These are phyloP conservation scores for Exophiala viscosa DNA, from an alignment of 2,329 filamentous ascomycete species.

Conservation along the genomic window DNA sequence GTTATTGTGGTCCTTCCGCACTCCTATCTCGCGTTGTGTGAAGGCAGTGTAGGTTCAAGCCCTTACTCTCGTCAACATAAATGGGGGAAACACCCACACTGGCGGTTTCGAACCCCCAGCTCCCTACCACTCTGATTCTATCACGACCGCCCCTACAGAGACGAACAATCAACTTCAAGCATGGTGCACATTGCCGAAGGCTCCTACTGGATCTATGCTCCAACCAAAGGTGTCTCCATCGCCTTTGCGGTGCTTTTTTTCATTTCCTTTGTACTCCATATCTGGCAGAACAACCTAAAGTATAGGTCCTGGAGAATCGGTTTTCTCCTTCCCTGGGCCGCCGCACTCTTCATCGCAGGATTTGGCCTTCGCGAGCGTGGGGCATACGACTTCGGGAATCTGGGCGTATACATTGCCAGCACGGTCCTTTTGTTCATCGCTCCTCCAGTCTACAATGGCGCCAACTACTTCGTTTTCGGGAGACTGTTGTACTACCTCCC, in stretches of 20 bases:
- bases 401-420: conserved; percentile 38
- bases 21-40: too few relatives aligned
- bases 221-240: conserved; percentile 41
- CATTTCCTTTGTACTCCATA: conserved; percentile 37
- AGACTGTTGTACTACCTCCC: conserved; percentile 49
- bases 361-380: conserved; percentile 37
- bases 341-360: conserved; percentile 38
- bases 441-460: conserved; percentile 42
- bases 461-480: conserved; percentile 52
- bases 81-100: too few relatives aligned
- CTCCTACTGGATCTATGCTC: conserved; percentile 39
- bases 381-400: conserved; percentile 36
- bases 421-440: conserved; percentile 39
- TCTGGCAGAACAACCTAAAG: conserved; percentile 39
- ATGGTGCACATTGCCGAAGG: conserved; percentile 11
- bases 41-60: too few relatives aligned
- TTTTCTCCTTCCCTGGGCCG: conserved; percentile 41
- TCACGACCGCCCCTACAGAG: too few relatives aligned
- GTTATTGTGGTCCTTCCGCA: too few relatives aligned
- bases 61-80: too few relatives aligned
- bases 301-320: conserved; percentile 42
- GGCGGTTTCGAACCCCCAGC: too few relatives aligned
- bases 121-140: too few relatives aligned
- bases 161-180: too few relatives aligned
- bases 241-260: conserved; percentile 40